phyloP scores from a whole-genome alignment of 768 basidiomycete species.

The Pleurotus salmoneostramineus region DNA sequence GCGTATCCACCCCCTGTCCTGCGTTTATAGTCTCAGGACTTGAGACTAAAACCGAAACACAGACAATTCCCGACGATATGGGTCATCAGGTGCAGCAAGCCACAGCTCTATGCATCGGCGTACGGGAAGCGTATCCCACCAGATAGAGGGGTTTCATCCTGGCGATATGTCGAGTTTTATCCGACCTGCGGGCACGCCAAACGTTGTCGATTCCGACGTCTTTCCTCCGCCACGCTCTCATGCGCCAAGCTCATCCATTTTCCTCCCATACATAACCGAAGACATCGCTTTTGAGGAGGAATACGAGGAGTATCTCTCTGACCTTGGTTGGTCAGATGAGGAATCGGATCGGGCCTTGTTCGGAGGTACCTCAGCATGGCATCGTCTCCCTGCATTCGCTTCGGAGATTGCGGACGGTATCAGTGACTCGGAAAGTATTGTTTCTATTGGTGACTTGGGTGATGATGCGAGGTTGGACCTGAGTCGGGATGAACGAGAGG shows the following conservation, averaged over 20 bases:
- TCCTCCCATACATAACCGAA: conserved; percentile 89
- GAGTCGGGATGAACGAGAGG: conserved; percentile 58
- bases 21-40: background rate
- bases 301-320: conserved; percentile 94
- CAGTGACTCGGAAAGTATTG: conserved; percentile 93
- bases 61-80: conserved; percentile 94
- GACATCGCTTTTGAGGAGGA: conserved; percentile 95
- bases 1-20: conserved; percentile 22
- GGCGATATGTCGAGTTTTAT: conserved; percentile 76
- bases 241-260: conserved; percentile 77
- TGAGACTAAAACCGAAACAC: conserved; percentile 6
- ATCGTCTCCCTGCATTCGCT: conserved; percentile 73
- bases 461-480: conserved; percentile 69
- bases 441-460: conserved; percentile 82
- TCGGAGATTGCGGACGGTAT: conserved; percentile 83
- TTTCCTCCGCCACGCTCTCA: conserved; percentile 93
- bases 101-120: conserved; percentile 63
- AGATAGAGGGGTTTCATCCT: conserved; percentile 70
- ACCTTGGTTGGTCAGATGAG: conserved; percentile 72
- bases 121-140: conserved; percentile 80
- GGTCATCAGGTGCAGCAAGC: conserved; percentile 47
- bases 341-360: conserved; percentile 36
- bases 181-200: conserved; percentile 71
- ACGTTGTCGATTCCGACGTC: conserved; percentile 80
- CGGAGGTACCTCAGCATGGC: conserved; percentile 67